Percentiles rank a stretch among this genome's conserved stretches.
phyloP scores from a whole-genome alignment of 129 eudicot genomes.

The Lactuca sativa region DNA sequence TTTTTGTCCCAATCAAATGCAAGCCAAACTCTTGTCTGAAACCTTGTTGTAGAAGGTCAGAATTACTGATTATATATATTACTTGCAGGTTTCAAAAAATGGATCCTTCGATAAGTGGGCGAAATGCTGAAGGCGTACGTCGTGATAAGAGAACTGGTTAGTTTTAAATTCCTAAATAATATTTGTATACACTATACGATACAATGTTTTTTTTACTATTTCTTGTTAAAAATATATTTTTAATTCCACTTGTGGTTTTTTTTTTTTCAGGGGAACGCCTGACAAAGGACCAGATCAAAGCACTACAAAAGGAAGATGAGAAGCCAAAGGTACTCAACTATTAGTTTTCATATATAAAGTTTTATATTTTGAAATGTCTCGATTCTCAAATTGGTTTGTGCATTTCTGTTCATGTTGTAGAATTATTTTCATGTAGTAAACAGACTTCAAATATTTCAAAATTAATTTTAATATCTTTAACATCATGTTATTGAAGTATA shows the following conservation, averaged over 20 bases:
- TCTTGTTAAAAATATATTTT: neutral
- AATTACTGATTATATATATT: constrained; percentile 15
- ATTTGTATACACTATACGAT: neutral
- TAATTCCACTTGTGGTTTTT: constrained; percentile 16
- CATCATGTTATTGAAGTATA: too few relatives aligned
- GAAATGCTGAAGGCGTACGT: constrained; percentile 73
- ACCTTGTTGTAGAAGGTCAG: neutral
- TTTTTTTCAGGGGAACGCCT: constrained; percentile 62
- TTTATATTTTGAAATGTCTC: neutral
- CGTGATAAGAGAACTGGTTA: constrained; percentile 74
- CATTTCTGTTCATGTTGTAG: too few relatives aligned
- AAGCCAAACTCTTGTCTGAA: too few relatives aligned
- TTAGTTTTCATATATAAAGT: constrained; percentile 1
- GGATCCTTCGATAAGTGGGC: constrained; percentile 90
- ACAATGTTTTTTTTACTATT: neutral
- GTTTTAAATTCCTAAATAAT: constrained; percentile 6
- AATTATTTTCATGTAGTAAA: too few relatives aligned
- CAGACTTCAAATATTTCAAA: too few relatives aligned
- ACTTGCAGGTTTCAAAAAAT: constrained; percentile 57
- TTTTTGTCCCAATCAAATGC: too few relatives aligned
- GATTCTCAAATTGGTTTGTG: neutral
- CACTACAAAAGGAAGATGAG: constrained; percentile 68
- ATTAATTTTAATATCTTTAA: too few relatives aligned
- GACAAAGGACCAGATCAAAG: constrained; percentile 71
- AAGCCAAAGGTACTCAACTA: constrained; percentile 75